These are phyloP conservation scores for Senna siamea DNA, from an alignment of 306 rosid genomes.

Conservation along the genomic window DNA sequence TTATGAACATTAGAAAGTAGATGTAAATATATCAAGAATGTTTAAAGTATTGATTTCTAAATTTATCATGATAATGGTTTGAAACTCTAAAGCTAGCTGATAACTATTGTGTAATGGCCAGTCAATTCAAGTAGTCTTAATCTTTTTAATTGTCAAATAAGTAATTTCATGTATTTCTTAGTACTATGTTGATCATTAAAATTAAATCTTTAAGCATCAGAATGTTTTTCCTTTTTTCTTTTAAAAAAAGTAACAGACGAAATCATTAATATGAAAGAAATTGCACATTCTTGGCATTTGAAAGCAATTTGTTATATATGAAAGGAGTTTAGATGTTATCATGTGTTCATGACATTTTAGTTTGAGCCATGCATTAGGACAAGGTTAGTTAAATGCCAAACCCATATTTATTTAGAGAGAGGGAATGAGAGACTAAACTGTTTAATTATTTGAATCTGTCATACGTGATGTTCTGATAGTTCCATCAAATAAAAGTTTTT, in stretches of 20 bases:
- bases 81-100: conserved; percentile 10
- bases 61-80: conserved; percentile 7
- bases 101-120: conserved; percentile 15
- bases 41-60: conserved; percentile 17
- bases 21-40: conserved; percentile 7
- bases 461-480: background rate
- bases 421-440: background rate
- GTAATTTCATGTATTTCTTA: conserved; percentile 1
- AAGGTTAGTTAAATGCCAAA: conserved; percentile 3
- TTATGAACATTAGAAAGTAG: conserved; percentile 23
- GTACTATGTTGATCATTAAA: background rate
- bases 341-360: conserved; percentile 12
- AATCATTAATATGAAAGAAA: conserved; percentile 8
- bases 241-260: background rate
- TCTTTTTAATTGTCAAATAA: conserved; percentile 4
- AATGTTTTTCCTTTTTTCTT: background rate
- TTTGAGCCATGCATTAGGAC: background rate
- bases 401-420: background rate
- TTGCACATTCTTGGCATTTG: background rate
- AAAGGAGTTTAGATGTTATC: conserved; percentile 23
- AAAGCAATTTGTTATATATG: background rate
- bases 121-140: background rate
- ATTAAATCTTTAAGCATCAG: background rate
- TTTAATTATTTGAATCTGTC: background rate
- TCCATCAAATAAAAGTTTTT: background rate